phyloP scores from a whole-genome alignment of 2,329 filamentous ascomycete species.

The Fusarium marasasianum region DNA sequence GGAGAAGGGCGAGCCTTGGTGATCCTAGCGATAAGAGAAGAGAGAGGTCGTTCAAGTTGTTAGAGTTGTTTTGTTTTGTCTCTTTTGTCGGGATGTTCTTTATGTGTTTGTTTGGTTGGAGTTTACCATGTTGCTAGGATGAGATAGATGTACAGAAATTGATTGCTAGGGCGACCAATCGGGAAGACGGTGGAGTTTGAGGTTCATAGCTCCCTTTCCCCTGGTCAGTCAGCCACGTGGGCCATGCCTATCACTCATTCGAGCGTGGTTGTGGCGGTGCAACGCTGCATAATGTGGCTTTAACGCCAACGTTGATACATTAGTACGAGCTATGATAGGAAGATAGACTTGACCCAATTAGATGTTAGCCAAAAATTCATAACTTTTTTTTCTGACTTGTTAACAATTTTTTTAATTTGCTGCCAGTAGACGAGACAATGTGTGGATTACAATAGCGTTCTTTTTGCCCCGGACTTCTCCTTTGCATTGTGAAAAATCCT shows the following conservation, averaged over 20 bases:
- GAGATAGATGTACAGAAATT: background rate
- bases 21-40: background rate
- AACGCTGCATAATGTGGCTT: conserved; percentile 14
- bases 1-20: background rate
- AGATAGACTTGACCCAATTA: conserved; percentile 22
- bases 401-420: conserved; percentile 9
- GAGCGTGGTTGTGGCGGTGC: conserved; percentile 16
- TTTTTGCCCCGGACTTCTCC: conserved; percentile 17
- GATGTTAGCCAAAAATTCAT: conserved; percentile 17
- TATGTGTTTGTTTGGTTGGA: background rate
- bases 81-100: background rate
- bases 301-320: background rate
- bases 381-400: background rate
- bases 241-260: conserved; percentile 17
- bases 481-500: background rate
- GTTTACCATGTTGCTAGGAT: background rate
- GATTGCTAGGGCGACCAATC: conserved; percentile 32
- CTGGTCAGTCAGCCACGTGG: conserved; percentile 31
- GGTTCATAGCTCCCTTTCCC: conserved; percentile 7
- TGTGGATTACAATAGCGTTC: conserved; percentile 13
- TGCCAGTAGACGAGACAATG: conserved; percentile 6
- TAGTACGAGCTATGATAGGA: background rate
- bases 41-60: background rate
- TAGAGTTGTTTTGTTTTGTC: background rate
- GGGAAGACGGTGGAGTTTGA: conserved; percentile 26